Evolutionary conservation across 768 basidiomycete genomes (phyloP), one percentile per base, ranked within the genome.

Genomic region (Lentinula sp.): DNA sequence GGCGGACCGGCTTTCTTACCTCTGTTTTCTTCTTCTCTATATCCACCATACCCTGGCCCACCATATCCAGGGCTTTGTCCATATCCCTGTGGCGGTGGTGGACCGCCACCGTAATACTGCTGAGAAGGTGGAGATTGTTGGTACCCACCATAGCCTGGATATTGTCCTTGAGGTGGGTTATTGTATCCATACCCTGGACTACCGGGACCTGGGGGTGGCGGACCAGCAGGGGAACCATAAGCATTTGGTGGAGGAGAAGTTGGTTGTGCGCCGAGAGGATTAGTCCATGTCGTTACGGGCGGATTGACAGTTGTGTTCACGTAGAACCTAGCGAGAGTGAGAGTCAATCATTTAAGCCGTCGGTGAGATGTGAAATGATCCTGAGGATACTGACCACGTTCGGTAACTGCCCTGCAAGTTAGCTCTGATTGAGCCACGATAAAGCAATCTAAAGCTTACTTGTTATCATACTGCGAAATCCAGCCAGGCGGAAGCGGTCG

Each of bases 401-500:
- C 78, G 80, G 68, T 89, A 90, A 57, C 86, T 87, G 68, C 67
- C 61, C 32, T 46, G 52, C 57, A 60, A 48, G 69, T 76, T 62
- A 70, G 66, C 7, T 16, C 10, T 53, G 45, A 50, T 62, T 7
- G 43, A 21, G 18, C 18, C 13, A 39, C 49, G 45, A 56, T 48
- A 32, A 37, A 52, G 18, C n/a, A n/a, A 39, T 16, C 0, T 16
- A 7, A 42, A 62, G 79, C 85, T 52, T 67, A 90, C 90, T 84
- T 86, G 58, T 68, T 51, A 65, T 92, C 88, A 66, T 77, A 91
- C 65, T 89, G 86, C 16, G 80, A 72, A 16, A 83, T 75, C 88
- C 88, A 91, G 42, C 89, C 89, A 1, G 73, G 73, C 9, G 89
- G 89, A 1, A 91, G 78, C 4, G 76, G 73, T 57, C 89, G 80